phyloP scores from a whole-genome alignment of 1,284 basidiomycete genomes.

The Melampsora americana region DNA sequence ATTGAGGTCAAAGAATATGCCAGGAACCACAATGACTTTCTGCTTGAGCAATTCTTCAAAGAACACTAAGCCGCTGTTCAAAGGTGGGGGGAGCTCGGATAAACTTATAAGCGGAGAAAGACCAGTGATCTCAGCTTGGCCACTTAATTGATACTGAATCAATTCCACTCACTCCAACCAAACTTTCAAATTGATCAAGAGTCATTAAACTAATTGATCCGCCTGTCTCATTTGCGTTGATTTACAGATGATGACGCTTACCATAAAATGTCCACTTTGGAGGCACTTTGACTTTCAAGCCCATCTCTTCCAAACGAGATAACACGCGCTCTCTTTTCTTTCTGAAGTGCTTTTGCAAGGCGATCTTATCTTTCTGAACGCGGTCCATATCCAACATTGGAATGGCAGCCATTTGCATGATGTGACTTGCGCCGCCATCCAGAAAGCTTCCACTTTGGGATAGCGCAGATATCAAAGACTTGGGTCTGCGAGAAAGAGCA shows the following conservation, averaged over 20 bases:
- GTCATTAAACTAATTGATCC: constrained; percentile 46
- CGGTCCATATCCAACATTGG: constrained; percentile 71
- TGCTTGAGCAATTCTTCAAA: constrained; percentile 91
- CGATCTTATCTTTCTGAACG: constrained; percentile 67
- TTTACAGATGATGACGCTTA: background rate
- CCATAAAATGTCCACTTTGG: constrained; percentile 40
- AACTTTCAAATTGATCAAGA: too few species aligned
- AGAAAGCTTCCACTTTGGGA: constrained; percentile 67
- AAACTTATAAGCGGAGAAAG: constrained; percentile 73
- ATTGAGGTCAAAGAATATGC: constrained; percentile 81
- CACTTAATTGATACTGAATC: constrained; percentile 60
- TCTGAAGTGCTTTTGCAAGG: constrained; percentile 81
- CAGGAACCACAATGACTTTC: constrained; percentile 79
- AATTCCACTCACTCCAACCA: constrained; percentile 46
- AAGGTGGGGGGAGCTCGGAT: constrained; percentile 68
- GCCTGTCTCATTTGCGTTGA: too few species aligned
- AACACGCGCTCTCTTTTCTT: constrained; percentile 85
- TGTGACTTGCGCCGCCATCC: constrained; percentile 51
- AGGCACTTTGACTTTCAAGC: constrained; percentile 64
- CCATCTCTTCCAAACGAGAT: constrained; percentile 69
- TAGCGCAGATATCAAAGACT: constrained; percentile 55
- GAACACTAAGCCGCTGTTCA: constrained; percentile 86
- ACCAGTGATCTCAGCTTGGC: constrained; percentile 62
- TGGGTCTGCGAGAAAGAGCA: constrained; percentile 60
- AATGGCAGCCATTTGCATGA: too few species aligned